Evolutionary conservation across 305 asterid species (phyloP).

Genomic region (Fraxinus xanthoxyloides): DNA sequence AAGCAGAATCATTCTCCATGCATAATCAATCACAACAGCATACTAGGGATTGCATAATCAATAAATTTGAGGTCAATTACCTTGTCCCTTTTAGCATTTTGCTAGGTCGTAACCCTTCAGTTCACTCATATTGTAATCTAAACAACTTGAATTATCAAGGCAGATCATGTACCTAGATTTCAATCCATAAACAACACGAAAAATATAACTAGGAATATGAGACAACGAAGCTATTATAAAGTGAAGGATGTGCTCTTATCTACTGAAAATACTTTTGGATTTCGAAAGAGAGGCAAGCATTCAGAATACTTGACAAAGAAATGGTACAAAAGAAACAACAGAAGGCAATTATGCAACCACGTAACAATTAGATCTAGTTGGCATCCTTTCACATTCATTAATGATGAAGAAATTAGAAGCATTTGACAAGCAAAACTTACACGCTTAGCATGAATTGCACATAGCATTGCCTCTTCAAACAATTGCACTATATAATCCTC

Average conservation of each 20-base stretch:
- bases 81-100: not conserved
- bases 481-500: constrained; percentile 73
- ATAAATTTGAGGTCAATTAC: not conserved
- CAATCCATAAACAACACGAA: not conserved
- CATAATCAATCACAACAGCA: not conserved
- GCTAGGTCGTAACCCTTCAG: not conserved
- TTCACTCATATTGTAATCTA: not conserved
- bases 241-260: not conserved
- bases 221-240: not conserved
- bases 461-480: constrained; percentile 82
- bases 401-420: not conserved
- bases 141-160: not conserved
- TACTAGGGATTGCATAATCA: no score
- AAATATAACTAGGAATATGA: not conserved
- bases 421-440: constrained; percentile 48
- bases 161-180: not conserved
- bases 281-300: not conserved
- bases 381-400: constrained; percentile 18
- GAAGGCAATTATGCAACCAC: not conserved
- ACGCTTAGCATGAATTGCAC: constrained; percentile 95
- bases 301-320: not conserved
- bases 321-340: not conserved
- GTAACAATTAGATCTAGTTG: not conserved
- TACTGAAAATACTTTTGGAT: not conserved
- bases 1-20: not conserved